Base-by-base conservation (phyloP, 2,329 filamentous ascomycete species). In the Pyricularia sp. region DNA sequence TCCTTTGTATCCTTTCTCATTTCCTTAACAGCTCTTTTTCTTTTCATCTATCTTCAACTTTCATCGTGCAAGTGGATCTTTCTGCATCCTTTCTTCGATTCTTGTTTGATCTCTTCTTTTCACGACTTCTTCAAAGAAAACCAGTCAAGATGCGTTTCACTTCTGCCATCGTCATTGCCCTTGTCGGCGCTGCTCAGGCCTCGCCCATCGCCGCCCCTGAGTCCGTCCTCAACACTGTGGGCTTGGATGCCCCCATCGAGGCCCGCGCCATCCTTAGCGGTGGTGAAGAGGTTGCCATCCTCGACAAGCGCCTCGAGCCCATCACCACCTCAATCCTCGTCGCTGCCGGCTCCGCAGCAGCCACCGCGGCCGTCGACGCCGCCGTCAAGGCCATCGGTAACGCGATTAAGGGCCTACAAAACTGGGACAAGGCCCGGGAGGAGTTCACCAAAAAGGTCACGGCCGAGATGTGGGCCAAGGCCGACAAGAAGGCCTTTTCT, bases 391-490 rank as follows among this genome's bases (percentile, higher is more conserved):
- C 11, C 2, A 23, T 31, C 9, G 17, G 7, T 10, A 23, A 68
- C 28, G 28, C 30, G 12, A 68, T 63, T 58, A 23, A 63, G 58
- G 26, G 3, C 23, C 9, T 68, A 20, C 30, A 25, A 12, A 66
- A 50, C 65, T 66, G 65, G 65, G 42, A 36, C 6, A 36, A 31
- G 23, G 65, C 65, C 23, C 65, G 65, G 4, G 33, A 66, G 65
- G 33, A 36, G 10, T 66, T 66, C 65, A 66, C 65, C 36, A 55
- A 66, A 31, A 36, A 23, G 31, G 26, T 25, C 31, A 20, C 65
- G n/a, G n/a, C 11, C 11, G 65, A 42, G 12, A 66, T 66, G 65
- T 66, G 65, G 64, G 36, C 11, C n/a, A 66, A 66, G 36, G 42
- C 36, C 65, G 65, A 66, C 65, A 23, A 36, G 33, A 50, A 17